Base-by-base conservation (phyloP, 208 protist species). In the Leishmania guyanensis region DNA sequence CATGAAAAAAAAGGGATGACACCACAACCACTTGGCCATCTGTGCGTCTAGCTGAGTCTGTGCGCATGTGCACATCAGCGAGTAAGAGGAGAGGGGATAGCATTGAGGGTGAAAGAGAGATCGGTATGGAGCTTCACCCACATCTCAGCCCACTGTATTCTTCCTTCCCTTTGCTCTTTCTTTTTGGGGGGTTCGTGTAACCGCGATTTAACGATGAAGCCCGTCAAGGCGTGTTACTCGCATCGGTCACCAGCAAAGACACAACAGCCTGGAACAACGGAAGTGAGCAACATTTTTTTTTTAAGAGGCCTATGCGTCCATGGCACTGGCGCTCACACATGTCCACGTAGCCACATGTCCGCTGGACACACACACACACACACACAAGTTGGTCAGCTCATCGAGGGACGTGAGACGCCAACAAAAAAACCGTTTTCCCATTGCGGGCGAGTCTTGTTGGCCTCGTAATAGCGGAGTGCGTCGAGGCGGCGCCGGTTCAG, bases 401-500 rank as follows among this genome's bases (percentile, higher is more conserved):
- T 46, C 3, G 75, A 88, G 22, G 85, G 89, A 48, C 71, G 82
- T 56, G 43, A n/a, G 33, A 93, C 77, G 33, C 95, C 95, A 5
- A 98, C 87, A 77, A 97, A 98, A 8, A 79, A 77, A 20, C 93
- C 93, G 64, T 93, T 90, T 60, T 90, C 87, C 94, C 95, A 98
- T 84, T 98, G 95, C 65, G 51, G 75, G 54, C 92, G 92, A 20
- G 92, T 95, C 81, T 98, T 98, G 64, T 92, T 84, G 70, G 84
- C 71, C 78, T 98, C 91, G 83, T 98, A 96, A 79, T 94, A 89
- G 71, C 85, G 87, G 26, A 92, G 84, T 33, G 92, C 93, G 68
- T 95, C 88, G 29, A 89, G 46, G 10, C 86, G 78, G 9, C 91
- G 89, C 3, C 89, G 86, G 68, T 96, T 95, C 22, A 98, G 82